Base-by-base conservation (phyloP, 495 filamentous ascomycete species). In the Schizothecium vesticola region DNA sequence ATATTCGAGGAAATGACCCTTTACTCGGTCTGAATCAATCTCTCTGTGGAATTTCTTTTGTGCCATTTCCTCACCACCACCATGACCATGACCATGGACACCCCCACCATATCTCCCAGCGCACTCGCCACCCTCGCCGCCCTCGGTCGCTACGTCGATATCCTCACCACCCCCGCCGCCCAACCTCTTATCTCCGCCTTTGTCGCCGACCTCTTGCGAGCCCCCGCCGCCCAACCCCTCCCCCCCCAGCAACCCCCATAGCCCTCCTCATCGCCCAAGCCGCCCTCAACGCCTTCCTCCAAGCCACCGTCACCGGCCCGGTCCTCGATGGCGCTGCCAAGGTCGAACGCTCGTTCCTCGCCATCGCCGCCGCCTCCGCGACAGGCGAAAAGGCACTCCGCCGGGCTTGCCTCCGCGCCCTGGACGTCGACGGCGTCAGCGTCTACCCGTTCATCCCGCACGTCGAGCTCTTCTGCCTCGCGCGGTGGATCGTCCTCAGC, bases 231-330 rank as follows among this genome's bases (percentile, higher is more conserved):
- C 26, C 19, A 59, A 29, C 60, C 23, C 26, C 31, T 13, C 11
- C 63, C 16, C 55, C 51, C 6, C 28, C 33, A 19, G 55, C 59
- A 5, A 22, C n/a, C 1, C 28, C 24, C 13, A 56, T 68, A 5
- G 67, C n/a, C 6, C 9, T 90, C 59, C 77, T 84, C 24, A 79
- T 95, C 58, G 93, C 87, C 22, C 79, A 90, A 19, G 89, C 90
- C 1, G 89, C 92, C 0, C 82, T 97, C 23, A 85, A 91, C 73
- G 86, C 87, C n/a, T 98, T 98, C 76, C 77, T 97, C 23, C 95
- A 98, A 71, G 88, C 89, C 1, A 98, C 92, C 76, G 91, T 97
- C 63, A 97, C 95, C 16, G 95, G 95, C 0, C 96, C 94, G 0
- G 80, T 93, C n/a, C 78, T 94, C 22, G 87, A 88, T 8, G 68